A percentile compares a stretch with the other conserved stretches of the same genome.
phyloP scores from a whole-genome alignment of 2,329 filamentous ascomycete species.

The Cladophialophora carrionii region DNA sequence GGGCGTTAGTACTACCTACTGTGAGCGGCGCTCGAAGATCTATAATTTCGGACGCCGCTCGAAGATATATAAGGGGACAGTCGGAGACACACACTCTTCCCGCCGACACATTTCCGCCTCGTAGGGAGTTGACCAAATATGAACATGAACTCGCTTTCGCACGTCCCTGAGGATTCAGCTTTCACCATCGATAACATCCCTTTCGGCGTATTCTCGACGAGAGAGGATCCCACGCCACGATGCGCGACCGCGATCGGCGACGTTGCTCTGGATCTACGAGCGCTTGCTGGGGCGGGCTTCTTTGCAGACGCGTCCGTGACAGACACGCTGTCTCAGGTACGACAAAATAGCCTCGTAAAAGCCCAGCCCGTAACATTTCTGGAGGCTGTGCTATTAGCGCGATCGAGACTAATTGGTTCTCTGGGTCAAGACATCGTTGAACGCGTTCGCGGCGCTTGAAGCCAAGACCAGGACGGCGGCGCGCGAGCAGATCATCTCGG shows the following conservation, averaged over 20 bases:
- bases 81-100: neutral
- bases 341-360: neutral
- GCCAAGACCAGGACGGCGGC: slow-evolving; percentile 34
- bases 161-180: slow-evolving; percentile 16
- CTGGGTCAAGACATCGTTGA: slow-evolving; percentile 50
- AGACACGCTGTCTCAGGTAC: slow-evolving; percentile 40
- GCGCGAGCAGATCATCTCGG: slow-evolving; percentile 23
- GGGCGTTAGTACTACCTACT: too few relatives aligned
- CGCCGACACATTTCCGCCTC: neutral
- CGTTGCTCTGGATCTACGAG: slow-evolving; percentile 57
- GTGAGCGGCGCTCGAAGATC: too few relatives aligned
- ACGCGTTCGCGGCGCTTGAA: slow-evolving; percentile 55
- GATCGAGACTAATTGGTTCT: slow-evolving; percentile 1
- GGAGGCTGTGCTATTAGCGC: too few relatives aligned
- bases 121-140: neutral
- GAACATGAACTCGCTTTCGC: slow-evolving; percentile 1
- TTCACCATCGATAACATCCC: slow-evolving; percentile 60
- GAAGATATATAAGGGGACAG: too few relatives aligned
- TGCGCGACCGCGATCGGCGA: slow-evolving; percentile 58
- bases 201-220: slow-evolving; percentile 56
- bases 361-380: neutral
- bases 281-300: slow-evolving; percentile 44
- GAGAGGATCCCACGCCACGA: slow-evolving; percentile 45
- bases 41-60: too few relatives aligned
- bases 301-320: slow-evolving; percentile 39